Conservation (phyloP, 495 filamentous ascomycete genomes). For the Aspergillus incahuasiensis region DNA sequence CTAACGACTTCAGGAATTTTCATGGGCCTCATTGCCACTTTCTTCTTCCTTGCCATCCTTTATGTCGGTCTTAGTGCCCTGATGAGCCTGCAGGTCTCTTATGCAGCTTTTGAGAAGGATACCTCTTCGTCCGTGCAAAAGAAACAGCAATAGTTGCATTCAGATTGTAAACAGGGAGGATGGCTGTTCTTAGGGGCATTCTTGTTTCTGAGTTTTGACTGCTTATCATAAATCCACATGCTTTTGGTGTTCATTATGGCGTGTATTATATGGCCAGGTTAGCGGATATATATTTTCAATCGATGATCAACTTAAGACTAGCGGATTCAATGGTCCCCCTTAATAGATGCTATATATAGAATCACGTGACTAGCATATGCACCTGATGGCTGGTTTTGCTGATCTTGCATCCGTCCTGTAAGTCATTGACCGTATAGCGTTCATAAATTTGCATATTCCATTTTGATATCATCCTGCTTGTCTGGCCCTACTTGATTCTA, state of each 20-base stretch:
- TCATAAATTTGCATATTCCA: not conserved
- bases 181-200: not conserved
- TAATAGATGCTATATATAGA: not conserved
- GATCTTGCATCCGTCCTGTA: conserved; percentile 4
- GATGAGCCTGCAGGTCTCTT: conserved; percentile 76
- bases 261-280: conserved; percentile 3
- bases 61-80: conserved; percentile 73
- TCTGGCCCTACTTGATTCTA: too few species aligned
- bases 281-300: conserved; percentile 3
- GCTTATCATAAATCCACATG: conserved; percentile 4
- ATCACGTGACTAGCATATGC: conserved; percentile 6
- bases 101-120: conserved; percentile 94
- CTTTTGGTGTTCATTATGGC: not conserved
- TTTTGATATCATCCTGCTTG: not conserved
- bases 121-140: conserved; percentile 82
- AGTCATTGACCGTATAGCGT: not conserved
- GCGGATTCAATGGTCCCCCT: not conserved
- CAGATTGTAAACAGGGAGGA: conserved; percentile 2
- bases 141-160: conserved; percentile 58
- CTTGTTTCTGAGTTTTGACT: not conserved
- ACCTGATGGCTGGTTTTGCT: not conserved
- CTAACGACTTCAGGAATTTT: conserved; percentile 61
- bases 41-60: conserved; percentile 70
- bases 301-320: not conserved
- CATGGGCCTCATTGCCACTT: conserved; percentile 64